phyloP scores from a whole-genome alignment of 768 basidiomycete genomes.

The Suillus discolor region DNA sequence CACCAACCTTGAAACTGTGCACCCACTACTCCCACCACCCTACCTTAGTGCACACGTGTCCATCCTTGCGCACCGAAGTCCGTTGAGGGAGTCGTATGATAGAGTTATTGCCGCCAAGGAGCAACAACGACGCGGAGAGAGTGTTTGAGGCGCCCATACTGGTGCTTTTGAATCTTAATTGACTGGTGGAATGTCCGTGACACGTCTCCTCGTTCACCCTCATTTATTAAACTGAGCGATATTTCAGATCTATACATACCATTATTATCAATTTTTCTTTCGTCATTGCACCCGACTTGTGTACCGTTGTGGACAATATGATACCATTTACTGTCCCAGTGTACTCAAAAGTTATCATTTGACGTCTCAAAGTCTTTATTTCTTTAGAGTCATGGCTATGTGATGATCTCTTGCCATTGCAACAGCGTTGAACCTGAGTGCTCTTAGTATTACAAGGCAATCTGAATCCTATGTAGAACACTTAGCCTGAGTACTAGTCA shows the following conservation, averaged over 20 bases:
- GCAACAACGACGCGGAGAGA: conserved; percentile 25
- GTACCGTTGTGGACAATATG: not conserved
- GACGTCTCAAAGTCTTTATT: not conserved
- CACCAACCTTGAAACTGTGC: conserved; percentile 58
- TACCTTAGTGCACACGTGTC: conserved; percentile 74
- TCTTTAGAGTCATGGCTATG: not conserved
- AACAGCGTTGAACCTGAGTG: not conserved
- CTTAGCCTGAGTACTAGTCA: not conserved
- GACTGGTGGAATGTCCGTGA: conserved; percentile 5
- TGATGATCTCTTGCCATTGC: not conserved
- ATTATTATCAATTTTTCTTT: conserved; percentile 23
- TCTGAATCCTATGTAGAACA: not conserved
- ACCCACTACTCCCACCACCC: conserved; percentile 72
- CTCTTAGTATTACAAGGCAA: not conserved
- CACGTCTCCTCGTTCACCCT: conserved; percentile 1
- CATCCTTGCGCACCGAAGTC: conserved; percentile 62
- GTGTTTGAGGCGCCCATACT: not conserved
- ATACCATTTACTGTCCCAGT: not conserved
- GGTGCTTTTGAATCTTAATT: not conserved
- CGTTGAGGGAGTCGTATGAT: conserved; percentile 71
- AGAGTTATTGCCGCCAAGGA: conserved; percentile 63
- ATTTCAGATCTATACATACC: conserved; percentile 25
- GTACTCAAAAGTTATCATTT: not conserved
- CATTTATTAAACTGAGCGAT: conserved; percentile 2
- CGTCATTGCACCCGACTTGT: conserved; percentile 17